These are phyloP conservation scores for Anisodus acutangulus DNA, from an alignment of 257 asterid species.

Conservation along the genomic window DNA sequence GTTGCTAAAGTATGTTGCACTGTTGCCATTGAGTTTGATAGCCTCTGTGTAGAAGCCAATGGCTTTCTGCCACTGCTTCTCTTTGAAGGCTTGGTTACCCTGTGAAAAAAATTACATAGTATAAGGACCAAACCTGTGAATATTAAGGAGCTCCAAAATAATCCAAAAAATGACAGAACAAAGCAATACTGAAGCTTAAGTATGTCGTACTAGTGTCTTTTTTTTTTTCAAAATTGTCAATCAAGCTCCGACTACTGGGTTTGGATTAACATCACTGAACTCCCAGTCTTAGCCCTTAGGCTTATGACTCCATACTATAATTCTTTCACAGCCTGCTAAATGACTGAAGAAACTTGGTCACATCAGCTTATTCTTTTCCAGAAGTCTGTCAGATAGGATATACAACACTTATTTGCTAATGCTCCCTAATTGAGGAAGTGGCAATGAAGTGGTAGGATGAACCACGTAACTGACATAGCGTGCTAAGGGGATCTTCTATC, in stretches of 20 bases:
- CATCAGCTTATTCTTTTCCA: background rate
- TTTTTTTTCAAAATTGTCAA: background rate
- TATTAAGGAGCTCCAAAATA: conserved; percentile 1
- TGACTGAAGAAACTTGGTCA: conserved; percentile 18
- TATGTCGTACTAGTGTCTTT: background rate
- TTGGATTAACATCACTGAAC: background rate
- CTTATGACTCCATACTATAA: background rate
- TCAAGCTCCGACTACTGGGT: background rate
- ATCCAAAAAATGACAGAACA: background rate
- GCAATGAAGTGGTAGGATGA: background rate
- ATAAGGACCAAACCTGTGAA: conserved; percentile 23
- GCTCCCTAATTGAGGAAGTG: background rate
- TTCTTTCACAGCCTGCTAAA: background rate
- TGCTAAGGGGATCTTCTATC: background rate
- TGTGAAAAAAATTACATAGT: conserved; percentile 23
- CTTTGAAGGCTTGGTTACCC: conserved; percentile 98
- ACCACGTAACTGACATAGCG: background rate
- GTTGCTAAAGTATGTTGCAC: conserved; percentile 87
- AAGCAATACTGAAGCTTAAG: background rate
- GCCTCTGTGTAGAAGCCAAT: conserved; percentile 89
- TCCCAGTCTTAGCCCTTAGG: background rate
- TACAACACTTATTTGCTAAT: background rate
- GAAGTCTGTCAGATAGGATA: conserved; percentile 16
- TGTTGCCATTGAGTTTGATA: conserved; percentile 75
- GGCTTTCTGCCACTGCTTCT: conserved; percentile 88